Evolutionary conservation across 805 yeast species (phyloP), one percentile per base, ranked within the genome.

Genomic region (Wickerhamia fluorescens): DNA sequence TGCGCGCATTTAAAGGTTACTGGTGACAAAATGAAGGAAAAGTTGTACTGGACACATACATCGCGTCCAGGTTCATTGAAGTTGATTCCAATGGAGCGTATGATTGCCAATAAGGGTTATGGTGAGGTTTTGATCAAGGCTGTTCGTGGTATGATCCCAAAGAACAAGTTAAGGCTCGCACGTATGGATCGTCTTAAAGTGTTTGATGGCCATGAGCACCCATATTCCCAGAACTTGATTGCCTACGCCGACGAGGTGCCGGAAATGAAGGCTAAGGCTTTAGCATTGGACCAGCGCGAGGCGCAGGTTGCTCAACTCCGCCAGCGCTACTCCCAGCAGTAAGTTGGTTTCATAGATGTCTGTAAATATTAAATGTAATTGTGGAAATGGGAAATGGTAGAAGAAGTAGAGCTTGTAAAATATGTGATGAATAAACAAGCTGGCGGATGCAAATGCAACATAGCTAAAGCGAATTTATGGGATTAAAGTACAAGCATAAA

Each of bases 121-220:
- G 78, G 85, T n/a, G 97, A 92, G 56, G 61, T 88, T 8, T 62
- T 92, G 45, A 73, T 60, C 45, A 75, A 81, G 44, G 97, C 99
- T 2, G 98, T 92, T 5, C 78, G 85, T 38, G 94, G 94, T 33
- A 92, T 92, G 99, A 68, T 92, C 32, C 98, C 98, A 24, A 88
- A 85, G 61, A 89, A 92, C 56, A 77, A 78, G 46, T 71, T 80
- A 39, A 75, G 97, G 55, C 72, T 78, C 45, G 60, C 66, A 9
- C 76, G 98, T 53, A 56, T 92, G 47, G 89, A 75, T 16, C 74
- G 99, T 51, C 67, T 92, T 37, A 87, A 85, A 58, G 75, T 85
- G 0, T 83, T 72, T 53, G 97, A 94, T 44, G 96, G 89, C 16
- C 75, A 85, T 34, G 82, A 82, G 33, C 83, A 84, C 51, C 96